Base-by-base conservation (phyloP, 176 grass and related monocot genomes). In the Sorghum bicolor region DNA sequence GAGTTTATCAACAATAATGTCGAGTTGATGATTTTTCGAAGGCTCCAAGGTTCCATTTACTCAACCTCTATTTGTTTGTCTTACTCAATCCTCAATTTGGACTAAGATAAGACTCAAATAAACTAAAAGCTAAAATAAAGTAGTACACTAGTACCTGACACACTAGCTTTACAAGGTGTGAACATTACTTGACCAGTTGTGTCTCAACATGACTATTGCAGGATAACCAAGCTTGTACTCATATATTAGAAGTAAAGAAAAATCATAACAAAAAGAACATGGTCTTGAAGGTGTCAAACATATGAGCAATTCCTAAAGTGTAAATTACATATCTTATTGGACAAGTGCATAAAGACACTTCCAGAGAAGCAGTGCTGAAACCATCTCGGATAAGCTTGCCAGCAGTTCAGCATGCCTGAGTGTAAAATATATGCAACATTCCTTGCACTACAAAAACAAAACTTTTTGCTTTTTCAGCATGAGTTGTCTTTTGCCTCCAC, bases 391-490 rank as follows among this genome's bases (percentile, higher is more conserved):
- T 77, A 78, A 22, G 58, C 57, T 79, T 48, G 61, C 76, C 29
- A 80, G 45, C 29, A 67, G 45, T 53, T 83, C 71, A 50, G 55
- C 30, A 20, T 82, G 62, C 32, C 55, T 70, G 17, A 52, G 80
- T 74, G 40, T 37, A 34, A 61, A 87, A 29, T 69, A 60, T 8
- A 40, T 55, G 25, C 8, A 72, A 39, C 22, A 28, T 83, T 72
- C 4, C 55, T 72, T 83, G 67, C 55, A 4, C 14, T 29, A 45
- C 41, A 79, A 30, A 64, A 39, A 55, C 1, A 74, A 37, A 67
- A 65, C 2, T 63, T 82, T 52, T 52, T 50, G 61, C 24, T 34
- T 82, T 52, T 10, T 48, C 65, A 80, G 8, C 37, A 8, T 40
- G n/a, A 32, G 6, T 48, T 80, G 70, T 70, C 30, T 77, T 76